phyloP scores from a whole-genome alignment of 2,329 filamentous ascomycete species.

The Blastomyces emzantsi region DNA sequence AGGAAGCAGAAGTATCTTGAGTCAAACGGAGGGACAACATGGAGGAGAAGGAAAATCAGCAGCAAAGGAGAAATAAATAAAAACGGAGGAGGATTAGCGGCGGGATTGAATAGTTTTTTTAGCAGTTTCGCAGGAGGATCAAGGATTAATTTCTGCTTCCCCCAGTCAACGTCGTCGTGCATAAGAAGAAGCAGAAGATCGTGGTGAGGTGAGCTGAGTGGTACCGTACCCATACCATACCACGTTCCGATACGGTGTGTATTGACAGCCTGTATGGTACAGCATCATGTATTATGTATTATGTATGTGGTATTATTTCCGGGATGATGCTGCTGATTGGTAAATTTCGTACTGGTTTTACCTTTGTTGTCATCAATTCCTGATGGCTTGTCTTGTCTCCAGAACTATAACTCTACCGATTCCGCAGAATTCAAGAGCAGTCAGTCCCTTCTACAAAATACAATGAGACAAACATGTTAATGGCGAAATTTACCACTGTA shows the following conservation, averaged over 20 bases:
- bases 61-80: slow-evolving; percentile 5
- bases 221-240: slow-evolving; percentile 7
- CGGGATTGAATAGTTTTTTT: neutral
- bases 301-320: neutral
- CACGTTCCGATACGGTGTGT: neutral
- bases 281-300: neutral
- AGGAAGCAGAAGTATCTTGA: slow-evolving; percentile 10
- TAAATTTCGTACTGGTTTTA: neutral
- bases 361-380: neutral
- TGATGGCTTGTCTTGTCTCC: too few relatives aligned
- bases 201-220: too few relatives aligned
- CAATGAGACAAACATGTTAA: too few relatives aligned
- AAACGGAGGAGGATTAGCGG: neutral
- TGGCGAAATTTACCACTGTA: neutral
- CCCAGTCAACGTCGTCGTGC: slow-evolving; percentile 5
- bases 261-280: neutral
- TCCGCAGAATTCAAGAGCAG: neutral
- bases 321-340: neutral
- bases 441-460: too few relatives aligned
- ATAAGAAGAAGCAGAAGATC: neutral
- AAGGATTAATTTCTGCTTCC: slow-evolving; percentile 2
- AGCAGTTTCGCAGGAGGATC: neutral
- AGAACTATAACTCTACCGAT: too few relatives aligned
- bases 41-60: slow-evolving; percentile 1
- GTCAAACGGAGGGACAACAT: slow-evolving; percentile 12